Percentiles rank a stretch among this genome's conserved stretches.
These are phyloP conservation scores for Kernera saxatilis DNA, from an alignment of 345 rosid species.

Conservation along the genomic window DNA sequence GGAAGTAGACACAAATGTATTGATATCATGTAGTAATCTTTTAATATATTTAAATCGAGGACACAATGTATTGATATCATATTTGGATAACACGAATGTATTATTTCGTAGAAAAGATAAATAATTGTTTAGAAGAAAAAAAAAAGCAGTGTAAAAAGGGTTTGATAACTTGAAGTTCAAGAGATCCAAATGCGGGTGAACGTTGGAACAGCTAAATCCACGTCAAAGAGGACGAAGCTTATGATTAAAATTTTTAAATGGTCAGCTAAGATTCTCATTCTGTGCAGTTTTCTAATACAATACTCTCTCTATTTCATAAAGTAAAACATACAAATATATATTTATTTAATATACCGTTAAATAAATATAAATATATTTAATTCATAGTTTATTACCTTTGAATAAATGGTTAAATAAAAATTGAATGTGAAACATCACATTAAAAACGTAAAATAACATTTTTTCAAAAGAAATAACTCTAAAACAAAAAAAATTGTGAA, in stretches of 20 bases:
- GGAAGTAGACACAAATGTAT: not conserved
- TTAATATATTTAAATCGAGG: not conserved
- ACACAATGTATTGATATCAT: not conserved
- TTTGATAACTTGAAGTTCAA: constrained; percentile 24
- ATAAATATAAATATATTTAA: too few species aligned
- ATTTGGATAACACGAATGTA: not conserved
- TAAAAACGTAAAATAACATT: too few species aligned
- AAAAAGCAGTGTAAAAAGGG: not conserved
- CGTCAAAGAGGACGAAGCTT: constrained; percentile 3
- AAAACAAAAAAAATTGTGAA: too few species aligned
- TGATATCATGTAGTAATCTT: not conserved
- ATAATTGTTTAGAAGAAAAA: not conserved
- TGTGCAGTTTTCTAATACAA: not conserved
- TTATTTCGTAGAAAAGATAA: not conserved
- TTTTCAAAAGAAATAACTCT: too few species aligned
- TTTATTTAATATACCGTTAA: too few species aligned
- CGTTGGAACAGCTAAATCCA: constrained; percentile 27
- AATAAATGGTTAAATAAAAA: too few species aligned
- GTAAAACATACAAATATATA: too few species aligned
- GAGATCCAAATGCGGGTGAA: constrained; percentile 12
- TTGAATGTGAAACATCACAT: too few species aligned
- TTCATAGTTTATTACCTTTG: too few species aligned
- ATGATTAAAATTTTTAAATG: constrained; percentile 9
- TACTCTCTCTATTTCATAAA: too few species aligned
- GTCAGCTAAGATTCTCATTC: constrained; percentile 1